Conservation (phyloP, 768 basidiomycete genomes). For the Tubosaeta sp. region DNA sequence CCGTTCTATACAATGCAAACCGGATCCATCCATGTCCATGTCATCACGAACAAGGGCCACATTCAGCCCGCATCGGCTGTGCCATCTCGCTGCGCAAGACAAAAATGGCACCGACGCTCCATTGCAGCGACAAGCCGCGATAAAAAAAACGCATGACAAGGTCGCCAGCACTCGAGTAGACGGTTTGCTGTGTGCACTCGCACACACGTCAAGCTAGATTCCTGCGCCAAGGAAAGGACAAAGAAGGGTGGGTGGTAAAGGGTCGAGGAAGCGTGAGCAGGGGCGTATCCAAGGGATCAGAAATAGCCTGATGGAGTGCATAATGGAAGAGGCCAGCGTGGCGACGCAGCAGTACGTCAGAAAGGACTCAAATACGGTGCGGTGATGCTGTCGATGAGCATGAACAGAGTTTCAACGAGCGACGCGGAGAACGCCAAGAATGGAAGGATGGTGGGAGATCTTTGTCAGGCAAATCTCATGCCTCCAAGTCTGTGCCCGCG, state of each 20-base stretch:
- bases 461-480: background rate
- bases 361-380: background rate
- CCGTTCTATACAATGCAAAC: background rate
- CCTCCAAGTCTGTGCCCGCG: slow-evolving; percentile 8
- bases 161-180: background rate
- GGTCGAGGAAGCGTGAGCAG: background rate
- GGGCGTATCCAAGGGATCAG: background rate
- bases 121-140: background rate
- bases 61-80: background rate
- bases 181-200: background rate
- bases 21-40: background rate
- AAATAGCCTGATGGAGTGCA: background rate
- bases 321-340: background rate
- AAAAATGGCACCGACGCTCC: background rate
- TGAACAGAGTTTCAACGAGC: background rate
- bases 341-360: background rate
- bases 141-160: background rate
- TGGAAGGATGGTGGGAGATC: slow-evolving; percentile 8
- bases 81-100: background rate
- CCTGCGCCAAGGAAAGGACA: background rate
- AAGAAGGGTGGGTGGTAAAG: too few species aligned
- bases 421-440: background rate
- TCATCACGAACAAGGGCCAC: background rate
- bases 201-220: background rate
- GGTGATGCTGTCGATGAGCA: background rate